Evolutionary conservation across 768 basidiomycete genomes (phyloP).

Genomic region (Mycena polygramma): DNA sequence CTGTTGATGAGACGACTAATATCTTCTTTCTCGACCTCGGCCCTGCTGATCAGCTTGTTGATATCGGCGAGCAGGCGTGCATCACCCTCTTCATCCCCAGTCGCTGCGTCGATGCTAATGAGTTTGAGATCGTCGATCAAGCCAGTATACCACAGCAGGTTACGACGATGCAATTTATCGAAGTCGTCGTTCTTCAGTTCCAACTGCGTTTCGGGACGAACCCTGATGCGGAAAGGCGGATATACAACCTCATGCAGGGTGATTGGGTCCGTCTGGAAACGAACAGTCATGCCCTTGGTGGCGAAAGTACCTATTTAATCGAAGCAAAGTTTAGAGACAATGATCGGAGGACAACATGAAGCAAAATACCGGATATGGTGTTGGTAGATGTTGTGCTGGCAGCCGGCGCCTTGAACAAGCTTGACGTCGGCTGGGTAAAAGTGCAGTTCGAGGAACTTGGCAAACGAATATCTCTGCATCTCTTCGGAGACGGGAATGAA

Average conservation of each 20-base stretch:
- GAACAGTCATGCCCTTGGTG: conserved; percentile 84
- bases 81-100: conserved; percentile 81
- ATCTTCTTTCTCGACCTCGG: conserved; percentile 81
- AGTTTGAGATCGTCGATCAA: conserved; percentile 82
- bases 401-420: conserved; percentile 88
- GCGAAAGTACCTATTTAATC: conserved; percentile 39
- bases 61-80: conserved; percentile 72
- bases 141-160: conserved; percentile 79
- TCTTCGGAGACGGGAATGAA: conserved; percentile 92
- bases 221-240: conserved; percentile 88
- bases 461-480: conserved; percentile 94
- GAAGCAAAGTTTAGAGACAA: no score
- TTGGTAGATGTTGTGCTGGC: conserved; percentile 94
- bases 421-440: conserved; percentile 93
- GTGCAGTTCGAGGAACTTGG: conserved; percentile 95
- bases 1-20: conserved; percentile 79
- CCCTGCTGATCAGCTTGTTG: conserved; percentile 75
- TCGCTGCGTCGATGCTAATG: conserved; percentile 84
- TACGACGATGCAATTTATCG: conserved; percentile 78
- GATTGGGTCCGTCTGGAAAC: conserved; percentile 89
- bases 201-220: conserved; percentile 89
- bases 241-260: conserved; percentile 88
- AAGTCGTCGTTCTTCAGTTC: conserved; percentile 95
- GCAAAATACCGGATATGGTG: conserved; percentile 94
- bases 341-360: no score